Evolutionary conservation across 2,329 filamentous ascomycete genomes (phyloP), one percentile per base, ranked within the genome.

Genomic region (Trichocomaceae sp.): DNA sequence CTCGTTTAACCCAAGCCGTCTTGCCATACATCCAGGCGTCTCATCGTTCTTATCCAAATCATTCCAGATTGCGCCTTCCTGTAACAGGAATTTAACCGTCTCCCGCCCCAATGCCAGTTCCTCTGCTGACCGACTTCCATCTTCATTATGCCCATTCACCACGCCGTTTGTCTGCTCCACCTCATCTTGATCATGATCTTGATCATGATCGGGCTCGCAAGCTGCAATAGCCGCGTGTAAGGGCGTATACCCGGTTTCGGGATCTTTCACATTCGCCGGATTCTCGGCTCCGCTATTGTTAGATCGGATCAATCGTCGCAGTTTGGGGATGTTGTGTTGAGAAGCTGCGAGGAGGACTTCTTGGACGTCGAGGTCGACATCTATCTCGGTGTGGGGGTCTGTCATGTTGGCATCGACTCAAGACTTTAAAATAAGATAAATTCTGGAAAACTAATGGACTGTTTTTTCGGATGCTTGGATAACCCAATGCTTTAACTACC

Each of bases 51-150:
- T 74, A 70, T 97, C 90, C 54, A 97, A 77, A 69, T 96, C 91
- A 74, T 99, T 99, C 93, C 93, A 99, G 62, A 97, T 96, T 10
- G 90, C 93, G 31, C 93, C 93, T 62, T 87, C 86, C 65, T 91
- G 81, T 57, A 97, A 83, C 7, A 97, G 79, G 65, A 93, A 82
- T 61, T 82, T 81, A 4, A 96, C 76, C 0, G 86, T 85, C 51
- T 84, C 82, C 54, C 80, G 79, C 2, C 84, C 87, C 39, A 81
- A 80, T 47, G 84, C 80, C 31, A 87, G 66, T 63, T 66, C 35
- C n/a, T 52, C 57, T n/a, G 22, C 57, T n/a, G 22, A 17, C 5
- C 15, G 44, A 5, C 19, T 8, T 26, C 42, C 47, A 37, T 47
- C 29, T 20, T n/a, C 20, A 15, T 57, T 50, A 47, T 60, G 50